Evolutionary conservation across 176 grass and related monocot species (phyloP), one percentile per base, ranked within the genome.

Genomic region (Oryza punctata): DNA sequence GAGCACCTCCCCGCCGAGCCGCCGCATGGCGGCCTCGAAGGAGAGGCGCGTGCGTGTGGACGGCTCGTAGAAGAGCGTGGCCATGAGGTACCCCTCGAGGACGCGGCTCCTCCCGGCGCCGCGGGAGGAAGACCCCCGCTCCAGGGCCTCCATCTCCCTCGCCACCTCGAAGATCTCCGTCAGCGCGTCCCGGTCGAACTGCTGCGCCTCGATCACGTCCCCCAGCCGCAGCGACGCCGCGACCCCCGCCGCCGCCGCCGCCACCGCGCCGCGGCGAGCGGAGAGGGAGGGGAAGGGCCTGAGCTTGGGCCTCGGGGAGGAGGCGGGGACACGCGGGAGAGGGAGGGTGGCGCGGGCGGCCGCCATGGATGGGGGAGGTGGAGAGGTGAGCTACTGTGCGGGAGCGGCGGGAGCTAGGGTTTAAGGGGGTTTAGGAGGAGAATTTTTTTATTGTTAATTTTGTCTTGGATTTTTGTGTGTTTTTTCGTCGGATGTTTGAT

Each of bases 51-150:
- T 95, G 81, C 93, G 85, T 9, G 96, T 93, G 44, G 96, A 98
- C 41, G 91, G 96, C 87, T 98, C 92, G 63, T 98, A 95, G 85
- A 98, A 98, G 65, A 95, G 89, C 88, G 89, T 93, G 66, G 96
- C 96, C 96, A 98, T 95, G 81, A 98, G 88, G 82, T 87, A 88
- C 0, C 96, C 96, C 78, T 93, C 89, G 28, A 98, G 84, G 78
- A 98, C 75, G 69, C 78, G 84, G 72, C 87, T 93, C 60, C 82
- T 79, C 24, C 65, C 72, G 33, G 73, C 72, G 33, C 86, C 84
- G 78, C 64, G 88, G 49, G 84, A 82, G 69, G 45, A 13, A 13
- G 45, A 13, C 2, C 76, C 85, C 46, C 77, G 87, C 85, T 93
- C 96, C 54, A 95, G 77, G 41, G 63, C 85, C 82, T 98, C 96